phyloP scores from a whole-genome alignment of 495 filamentous ascomycete genomes.

The Aspergillus campestris region DNA sequence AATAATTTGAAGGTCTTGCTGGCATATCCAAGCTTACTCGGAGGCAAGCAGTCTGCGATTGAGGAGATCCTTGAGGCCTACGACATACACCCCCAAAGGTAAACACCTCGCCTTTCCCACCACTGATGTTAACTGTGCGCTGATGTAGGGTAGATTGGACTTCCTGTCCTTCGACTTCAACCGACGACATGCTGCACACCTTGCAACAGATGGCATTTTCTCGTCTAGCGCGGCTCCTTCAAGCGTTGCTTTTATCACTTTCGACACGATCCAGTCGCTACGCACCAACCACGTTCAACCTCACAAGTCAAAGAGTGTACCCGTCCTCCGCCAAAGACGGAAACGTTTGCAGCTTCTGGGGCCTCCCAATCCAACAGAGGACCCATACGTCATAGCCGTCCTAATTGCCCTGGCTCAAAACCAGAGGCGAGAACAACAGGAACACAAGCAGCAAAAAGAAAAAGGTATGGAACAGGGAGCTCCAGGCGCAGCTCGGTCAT shows the following conservation, averaged over 20 bases:
- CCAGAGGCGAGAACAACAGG: neutral
- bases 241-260: neutral
- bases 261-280: conserved; percentile 1
- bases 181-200: neutral
- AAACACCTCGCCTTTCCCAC: neutral
- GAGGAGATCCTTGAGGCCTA: neutral
- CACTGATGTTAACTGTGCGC: no score
- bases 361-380: neutral
- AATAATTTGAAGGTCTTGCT: neutral
- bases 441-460: no score
- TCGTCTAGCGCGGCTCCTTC: neutral
- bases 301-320: neutral
- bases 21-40: neutral
- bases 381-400: neutral
- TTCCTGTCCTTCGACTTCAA: neutral
- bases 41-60: neutral
- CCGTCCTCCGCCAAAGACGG: neutral
- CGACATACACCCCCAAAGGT: neutral
- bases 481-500: no score
- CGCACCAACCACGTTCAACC: neutral
- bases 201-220: neutral
- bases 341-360: neutral
- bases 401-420: neutral
- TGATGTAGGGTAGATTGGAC: neutral
- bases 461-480: no score